phyloP scores from a whole-genome alignment of 108 stramenopile genomes.

The Stephanodiscus triporus region DNA sequence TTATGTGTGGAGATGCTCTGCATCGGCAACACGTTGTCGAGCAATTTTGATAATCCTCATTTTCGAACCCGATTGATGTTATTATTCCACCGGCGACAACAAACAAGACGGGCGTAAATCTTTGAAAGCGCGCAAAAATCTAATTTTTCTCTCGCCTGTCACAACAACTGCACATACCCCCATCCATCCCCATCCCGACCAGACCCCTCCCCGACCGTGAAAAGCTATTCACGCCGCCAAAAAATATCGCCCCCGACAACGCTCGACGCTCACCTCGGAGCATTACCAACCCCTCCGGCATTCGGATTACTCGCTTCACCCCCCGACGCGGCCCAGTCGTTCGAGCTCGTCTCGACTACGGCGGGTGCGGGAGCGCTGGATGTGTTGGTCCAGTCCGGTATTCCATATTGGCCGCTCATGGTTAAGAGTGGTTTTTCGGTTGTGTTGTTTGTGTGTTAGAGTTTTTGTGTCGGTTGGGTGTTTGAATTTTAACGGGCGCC shows the following conservation, averaged over 20 bases:
- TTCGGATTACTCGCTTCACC: conserved; percentile 34
- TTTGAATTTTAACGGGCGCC: too few relatives aligned
- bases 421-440: neutral
- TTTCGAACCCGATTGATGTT: conserved; percentile 10
- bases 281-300: conserved; percentile 22
- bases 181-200: neutral
- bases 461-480: too few relatives aligned
- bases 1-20: conserved; percentile 1
- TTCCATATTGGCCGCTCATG: conserved; percentile 64
- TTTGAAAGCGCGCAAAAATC: neutral
- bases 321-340: conserved; percentile 18
- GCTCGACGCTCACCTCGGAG: conserved; percentile 11
- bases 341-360: conserved; percentile 13
- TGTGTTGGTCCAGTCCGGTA: conserved; percentile 72
- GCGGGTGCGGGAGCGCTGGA: conserved; percentile 30
- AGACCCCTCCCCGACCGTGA: neutral
- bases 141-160: neutral
- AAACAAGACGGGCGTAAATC: neutral
- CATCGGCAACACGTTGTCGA: conserved; percentile 13
- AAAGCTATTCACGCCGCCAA: neutral
- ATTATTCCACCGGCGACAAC: neutral
- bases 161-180: neutral
- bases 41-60: conserved; percentile 29
- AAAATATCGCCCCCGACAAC: neutral
- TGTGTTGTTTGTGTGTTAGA: too few relatives aligned